Evolutionary conservation across 257 asterid genomes (phyloP), one percentile per base, ranked within the genome.

Genomic region (Sherardia arvensis): DNA sequence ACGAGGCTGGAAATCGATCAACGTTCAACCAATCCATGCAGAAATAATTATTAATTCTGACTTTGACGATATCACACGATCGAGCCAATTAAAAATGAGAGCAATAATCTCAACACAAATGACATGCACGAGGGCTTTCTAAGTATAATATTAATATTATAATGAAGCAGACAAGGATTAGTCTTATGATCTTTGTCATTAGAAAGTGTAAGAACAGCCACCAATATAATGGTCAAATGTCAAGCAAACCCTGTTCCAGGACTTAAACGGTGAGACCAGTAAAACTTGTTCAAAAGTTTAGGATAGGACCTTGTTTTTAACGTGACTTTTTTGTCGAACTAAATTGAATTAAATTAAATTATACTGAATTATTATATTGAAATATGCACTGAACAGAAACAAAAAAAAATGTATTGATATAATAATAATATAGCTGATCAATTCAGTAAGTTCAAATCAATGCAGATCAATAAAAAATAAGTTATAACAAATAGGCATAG

Each of bases 111-210:
- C 2, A 43, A 43, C 14, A 43, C 51, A 43, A n/a, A 43, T 43
- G 51, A 43, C 51, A 43, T 43, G 51, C 51, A 43, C 51, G 51
- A 43, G 51, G 51, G 51, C 51, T 43, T n/a, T 43, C 48, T 40
- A 12, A 3, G 48, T 43, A 43, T 43, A 11, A 2, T 14, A 43
- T n/a, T n/a, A n/a, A n/a, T 14, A 43, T 3, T 43, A 43, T 15
- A 43, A n/a, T n/a, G n/a, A 14, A 40, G 18, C n/a, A 40, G 48
- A 12, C 10, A n/a, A 36, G 17, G 47, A 38, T 38, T 38, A 38
- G 10, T 38, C 47, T 10, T 38, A 12, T 43, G 51, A 43, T 15
- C 7, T 43, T 43, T 43, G 51, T 43, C 21, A 14, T 43, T 43
- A 43, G 51, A 43, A 43, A 43, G 51, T 43, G 51, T 43, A 15